Evolutionary conservation across 768 basidiomycete genomes (phyloP), one percentile per base, ranked within the genome.

Genomic region (Auricularia sp.): DNA sequence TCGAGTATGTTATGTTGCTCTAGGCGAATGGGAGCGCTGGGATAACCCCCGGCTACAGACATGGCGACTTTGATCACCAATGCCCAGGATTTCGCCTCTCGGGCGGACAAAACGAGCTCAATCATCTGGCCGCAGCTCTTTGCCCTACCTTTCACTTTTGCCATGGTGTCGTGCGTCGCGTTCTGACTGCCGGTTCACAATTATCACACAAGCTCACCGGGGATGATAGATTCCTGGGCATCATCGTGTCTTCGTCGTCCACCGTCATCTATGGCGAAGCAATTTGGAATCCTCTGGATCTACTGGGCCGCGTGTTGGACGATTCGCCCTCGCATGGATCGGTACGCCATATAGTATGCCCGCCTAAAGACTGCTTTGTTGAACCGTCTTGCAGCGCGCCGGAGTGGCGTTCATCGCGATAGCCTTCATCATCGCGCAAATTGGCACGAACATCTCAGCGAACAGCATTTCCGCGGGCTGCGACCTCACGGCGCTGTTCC

Each of bases 391-490:
- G 14, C 21, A 59, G 63, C 66, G 69, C 12, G 68, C 69, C 0
- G 76, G 76, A 5, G 84, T 89, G 29, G 88, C 87, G 81, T 90
- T 90, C 79, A 92, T 93, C 71, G 77, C 87, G 10, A 83, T 83
- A 44, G 83, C 86, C 4, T 91, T 93, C 74, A 85, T 92, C 68
- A 83, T 91, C 71, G 90, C 88, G 7, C 89, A 90, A 64, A 64
- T 64, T 67, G 87, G 86, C 18, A 89, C 87, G 36, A 91, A 90
- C 73, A 87, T 90, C 69, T 87, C 88, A 10, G 90, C 90, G 36
- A 92, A 93, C 76, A 86, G 87, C 3, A 83, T 92, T 71, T 87
- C 85, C 54, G 90, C 91, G 3, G 90, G 91, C 14, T 91, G 89
- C 70, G 90, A 93, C 73, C 74, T 93, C 68, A 92, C 90, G 1